These are phyloP conservation scores for Ascochyta lentis DNA, from an alignment of 2,329 filamentous ascomycete genomes.

Conservation along the genomic window DNA sequence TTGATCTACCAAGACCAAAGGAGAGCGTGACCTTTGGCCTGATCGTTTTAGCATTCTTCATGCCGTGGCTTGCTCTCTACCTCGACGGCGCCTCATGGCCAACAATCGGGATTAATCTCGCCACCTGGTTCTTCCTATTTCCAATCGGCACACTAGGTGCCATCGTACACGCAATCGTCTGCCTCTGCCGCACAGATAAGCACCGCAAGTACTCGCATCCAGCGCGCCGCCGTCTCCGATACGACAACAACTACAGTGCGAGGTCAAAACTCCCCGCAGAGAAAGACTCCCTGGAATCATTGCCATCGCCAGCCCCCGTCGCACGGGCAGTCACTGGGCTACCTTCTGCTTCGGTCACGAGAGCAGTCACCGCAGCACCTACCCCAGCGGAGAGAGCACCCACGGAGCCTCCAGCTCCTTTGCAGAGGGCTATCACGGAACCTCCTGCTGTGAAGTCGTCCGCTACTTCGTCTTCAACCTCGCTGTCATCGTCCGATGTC, in stretches of 20 bases:
- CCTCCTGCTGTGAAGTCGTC: not conserved
- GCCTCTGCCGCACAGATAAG: slow-evolving; percentile 15
- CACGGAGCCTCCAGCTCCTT: not conserved
- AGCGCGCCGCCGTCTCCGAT: slow-evolving; percentile 12
- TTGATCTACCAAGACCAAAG: slow-evolving; percentile 18
- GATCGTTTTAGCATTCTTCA: slow-evolving; percentile 22
- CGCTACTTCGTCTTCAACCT: slow-evolving; percentile 5
- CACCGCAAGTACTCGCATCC: slow-evolving; percentile 14
- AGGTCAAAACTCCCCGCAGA: not conserved
- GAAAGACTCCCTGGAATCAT: not conserved
- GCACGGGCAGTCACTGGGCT: not conserved
- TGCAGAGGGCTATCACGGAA: not conserved
- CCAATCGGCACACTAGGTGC: not conserved
- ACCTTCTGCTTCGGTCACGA: slow-evolving; percentile 1
- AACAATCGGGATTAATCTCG: slow-evolving; percentile 16
- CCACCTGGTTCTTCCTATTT: slow-evolving; percentile 7
- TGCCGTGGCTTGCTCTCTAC: slow-evolving; percentile 28
- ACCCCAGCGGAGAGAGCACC: not conserved
- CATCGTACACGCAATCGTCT: slow-evolving; percentile 20
- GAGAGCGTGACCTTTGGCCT: slow-evolving; percentile 14
- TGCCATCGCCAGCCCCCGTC: not conserved
- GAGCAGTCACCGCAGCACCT: slow-evolving; percentile 1
- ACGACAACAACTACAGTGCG: slow-evolving; percentile 7
- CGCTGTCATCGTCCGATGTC: slow-evolving; percentile 11
- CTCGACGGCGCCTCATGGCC: slow-evolving; percentile 26